Evolutionary conservation across 2,329 filamentous ascomycete genomes (phyloP), one percentile per base, ranked within the genome.

Genomic region (Orbilia brochopaga): DNA sequence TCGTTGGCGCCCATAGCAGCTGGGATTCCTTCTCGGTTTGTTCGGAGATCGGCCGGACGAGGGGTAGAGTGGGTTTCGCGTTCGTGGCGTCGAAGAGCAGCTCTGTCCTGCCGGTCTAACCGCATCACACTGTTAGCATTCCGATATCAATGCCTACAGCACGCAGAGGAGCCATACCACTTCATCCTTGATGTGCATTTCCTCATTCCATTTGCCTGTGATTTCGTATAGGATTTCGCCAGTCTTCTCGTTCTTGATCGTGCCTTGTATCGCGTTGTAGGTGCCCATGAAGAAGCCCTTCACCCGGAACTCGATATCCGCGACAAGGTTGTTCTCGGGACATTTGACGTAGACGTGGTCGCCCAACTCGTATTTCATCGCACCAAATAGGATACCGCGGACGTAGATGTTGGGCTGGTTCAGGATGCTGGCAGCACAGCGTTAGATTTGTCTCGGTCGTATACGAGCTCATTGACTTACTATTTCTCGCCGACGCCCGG

Each of bases 331-430:
- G 17, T 91, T 85, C 79, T 97, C 93, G 0, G 93, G 91, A 79
- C 94, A 97, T 75, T 88, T 86, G 19, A 99, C 90, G 76, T 92
- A 91, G 79, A 92, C 96, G 81, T 96, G 92, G 79, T 97, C 93
- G 74, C 93, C 94, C 6, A 99, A 86, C 82, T 99, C 94, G 80
- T 97, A 99, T 80, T 97, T 97, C 94, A 99, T 97, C 80, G 97
- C 97, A 53, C 94, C 94, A 77, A 99, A 97, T 7, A 99, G 83
- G 70, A 99, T 97, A 37, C 94, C 93, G 73, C 94, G 87, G 21
- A 93, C 94, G 79, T 99, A 99, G 92, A 99, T 99, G 82, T 99
- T 99, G 17, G 94, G 94, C 78, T 99, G 94, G 2, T 94, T 97
- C 58, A 97, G 81, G 77, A 95, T 90, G 15, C 60, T 30, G 13